Percentiles rank a stretch among this genome's conserved stretches.
These are phyloP conservation scores for Jasminum sambac DNA, from an alignment of 257 asterid genomes.

Conservation along the genomic window DNA sequence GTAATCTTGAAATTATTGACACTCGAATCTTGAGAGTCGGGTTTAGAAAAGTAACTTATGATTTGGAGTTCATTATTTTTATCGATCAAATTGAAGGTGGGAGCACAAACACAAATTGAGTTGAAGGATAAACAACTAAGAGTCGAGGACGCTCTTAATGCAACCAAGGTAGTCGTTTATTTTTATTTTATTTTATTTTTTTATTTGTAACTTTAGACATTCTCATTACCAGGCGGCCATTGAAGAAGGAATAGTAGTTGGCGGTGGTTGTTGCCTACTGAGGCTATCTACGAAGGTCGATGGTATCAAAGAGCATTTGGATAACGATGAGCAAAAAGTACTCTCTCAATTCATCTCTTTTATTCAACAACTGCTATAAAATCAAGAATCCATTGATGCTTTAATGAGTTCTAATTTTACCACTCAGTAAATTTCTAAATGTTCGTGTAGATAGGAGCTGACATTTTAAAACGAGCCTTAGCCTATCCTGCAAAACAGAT, in stretches of 20 bases:
- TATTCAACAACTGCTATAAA: background rate
- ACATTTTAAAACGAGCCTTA: conserved; percentile 68
- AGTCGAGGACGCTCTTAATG: conserved; percentile 85
- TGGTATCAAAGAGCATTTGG: conserved; percentile 47
- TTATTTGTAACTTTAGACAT: conserved; percentile 5
- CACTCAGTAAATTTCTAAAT: conserved; percentile 4
- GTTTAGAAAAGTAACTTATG: background rate
- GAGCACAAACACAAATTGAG: conserved; percentile 84
- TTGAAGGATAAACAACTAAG: conserved; percentile 83
- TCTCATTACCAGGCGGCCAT: conserved; percentile 62
- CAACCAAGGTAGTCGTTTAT: conserved; percentile 67
- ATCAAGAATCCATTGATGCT: background rate
- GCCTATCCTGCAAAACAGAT: conserved; percentile 79
- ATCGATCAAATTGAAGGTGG: conserved; percentile 47
- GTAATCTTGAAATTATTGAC: conserved; percentile 32
- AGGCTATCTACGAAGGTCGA: conserved; percentile 69
- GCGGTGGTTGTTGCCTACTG: conserved; percentile 85
- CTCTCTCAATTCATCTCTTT: background rate
- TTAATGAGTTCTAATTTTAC: background rate
- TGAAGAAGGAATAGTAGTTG: conserved; percentile 90
- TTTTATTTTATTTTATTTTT: background rate
- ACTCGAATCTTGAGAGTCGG: background rate
- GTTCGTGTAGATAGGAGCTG: conserved; percentile 74
- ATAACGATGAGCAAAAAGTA: conserved; percentile 81
- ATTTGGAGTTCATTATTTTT: background rate